phyloP scores from a whole-genome alignment of 306 rosid species.

The Cucumis melo region DNA sequence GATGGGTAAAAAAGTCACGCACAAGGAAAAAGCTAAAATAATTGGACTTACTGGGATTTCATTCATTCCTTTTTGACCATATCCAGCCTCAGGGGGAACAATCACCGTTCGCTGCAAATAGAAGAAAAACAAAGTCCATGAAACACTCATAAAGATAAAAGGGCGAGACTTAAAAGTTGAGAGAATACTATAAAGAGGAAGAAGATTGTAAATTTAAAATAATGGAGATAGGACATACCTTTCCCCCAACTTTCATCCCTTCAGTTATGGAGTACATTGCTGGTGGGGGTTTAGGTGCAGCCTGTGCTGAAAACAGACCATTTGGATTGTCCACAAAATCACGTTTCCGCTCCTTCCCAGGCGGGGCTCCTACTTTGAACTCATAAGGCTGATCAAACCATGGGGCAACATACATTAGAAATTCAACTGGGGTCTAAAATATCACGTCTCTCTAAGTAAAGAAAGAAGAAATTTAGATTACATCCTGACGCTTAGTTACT shows the following conservation, averaged over 20 bases:
- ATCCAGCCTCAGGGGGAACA: slow-evolving; percentile 80
- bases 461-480: neutral
- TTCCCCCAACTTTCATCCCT: slow-evolving; percentile 93
- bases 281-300: slow-evolving; percentile 85
- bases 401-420: neutral
- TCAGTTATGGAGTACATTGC: slow-evolving; percentile 65
- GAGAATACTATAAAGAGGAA: neutral
- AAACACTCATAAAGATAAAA: neutral
- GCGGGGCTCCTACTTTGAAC: slow-evolving; percentile 78
- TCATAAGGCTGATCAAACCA: slow-evolving; percentile 56
- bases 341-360: slow-evolving; percentile 91
- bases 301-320: slow-evolving; percentile 93
- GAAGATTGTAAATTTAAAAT: neutral
- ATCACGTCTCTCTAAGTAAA: neutral
- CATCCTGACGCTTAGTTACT: neutral
- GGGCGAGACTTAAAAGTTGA: neutral
- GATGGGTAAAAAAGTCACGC: neutral
- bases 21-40: neutral
- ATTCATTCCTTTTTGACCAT: slow-evolving; percentile 68
- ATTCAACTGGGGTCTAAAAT: neutral
- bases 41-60: slow-evolving; percentile 65
- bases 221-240: slow-evolving; percentile 24
- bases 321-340: slow-evolving; percentile 85
- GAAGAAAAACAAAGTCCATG: neutral
- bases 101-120: slow-evolving; percentile 67